Percentiles rank a stretch among this genome's conserved stretches.
phyloP scores from a whole-genome alignment of 768 basidiomycete species.

The Leccinum aurantiacum region DNA sequence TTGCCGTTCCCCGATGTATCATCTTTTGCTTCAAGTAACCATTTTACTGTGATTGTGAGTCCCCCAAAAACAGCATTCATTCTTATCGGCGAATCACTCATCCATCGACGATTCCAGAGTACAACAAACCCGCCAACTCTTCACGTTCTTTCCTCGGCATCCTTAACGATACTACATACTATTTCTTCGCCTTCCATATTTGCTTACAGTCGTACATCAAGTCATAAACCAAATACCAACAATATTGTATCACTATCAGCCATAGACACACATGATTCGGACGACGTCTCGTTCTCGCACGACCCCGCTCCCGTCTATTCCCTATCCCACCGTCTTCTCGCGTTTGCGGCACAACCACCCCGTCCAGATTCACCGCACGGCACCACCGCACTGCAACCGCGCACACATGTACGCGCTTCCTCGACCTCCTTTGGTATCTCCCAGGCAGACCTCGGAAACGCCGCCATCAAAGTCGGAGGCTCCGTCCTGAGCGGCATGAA shows the following conservation, averaged over 20 bases:
- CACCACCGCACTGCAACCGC: conserved; percentile 18
- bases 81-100: neutral
- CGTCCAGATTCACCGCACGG: conserved; percentile 24
- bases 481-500: conserved; percentile 64
- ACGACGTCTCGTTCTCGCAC: conserved; percentile 16
- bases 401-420: conserved; percentile 26
- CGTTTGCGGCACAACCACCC: conserved; percentile 47
- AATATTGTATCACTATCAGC: conserved; percentile 41
- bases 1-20: conserved; percentile 43
- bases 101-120: conserved; percentile 40
- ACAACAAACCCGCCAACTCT: conserved; percentile 55
- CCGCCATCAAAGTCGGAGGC: conserved; percentile 60
- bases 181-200: conserved; percentile 49
- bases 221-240: conserved; percentile 35
- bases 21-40: conserved; percentile 44
- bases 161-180: conserved; percentile 50
- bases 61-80: neutral
- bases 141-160: conserved; percentile 55
- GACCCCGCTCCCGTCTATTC: conserved; percentile 54
- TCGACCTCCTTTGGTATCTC: conserved; percentile 35
- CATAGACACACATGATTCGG: conserved; percentile 29
- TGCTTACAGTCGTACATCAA: conserved; percentile 41
- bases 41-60: conserved; percentile 61
- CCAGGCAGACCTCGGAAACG: conserved; percentile 51
- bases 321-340: conserved; percentile 61